Base-by-base conservation (phyloP, 2,329 filamentous ascomycete genomes). In the Myriosclerotinia scirpicola region DNA sequence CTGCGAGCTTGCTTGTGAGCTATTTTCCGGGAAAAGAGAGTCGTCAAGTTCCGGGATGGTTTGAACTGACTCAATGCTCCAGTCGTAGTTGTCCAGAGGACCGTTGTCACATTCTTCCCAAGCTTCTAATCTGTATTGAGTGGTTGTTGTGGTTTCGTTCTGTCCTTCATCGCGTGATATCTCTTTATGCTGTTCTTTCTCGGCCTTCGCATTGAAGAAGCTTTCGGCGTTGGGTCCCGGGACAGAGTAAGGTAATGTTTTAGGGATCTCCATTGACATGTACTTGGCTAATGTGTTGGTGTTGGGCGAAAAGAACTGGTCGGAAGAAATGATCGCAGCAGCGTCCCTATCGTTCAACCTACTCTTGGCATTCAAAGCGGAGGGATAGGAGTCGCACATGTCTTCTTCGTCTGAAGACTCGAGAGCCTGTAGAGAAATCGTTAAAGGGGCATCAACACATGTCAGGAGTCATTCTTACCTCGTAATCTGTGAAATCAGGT, bases 401-500 rank as follows among this genome's bases (percentile, higher is more conserved):
- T 30, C 17, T 40, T 61, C 44, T 15, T 50, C 44, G 44, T 61
- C 56, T 3, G 30, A 52, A 8, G 26, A 61, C 5, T 50, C 44
- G 6, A 61, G 14, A 40, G n/a, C 34, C 58, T 61, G n/a, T 22
- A 34, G 3, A 3, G 0, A 12, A 60, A 38, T 22, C 4, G 14
- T 61, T 26, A 61, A 14, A 26, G 17, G 15, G 26, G n/a, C 34
- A 50, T 12, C 15, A 5, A 14, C 14, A 38, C 5, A 14, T 15
- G 5, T 7, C 26, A 42, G 22, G 44, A 20, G 15, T 40, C 2
- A 50, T 40, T 12, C 14, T 38, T 50, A 61, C 58, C 58, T 50
- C 44, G 15, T 50, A 61, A 22, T 61, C 34, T 20, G n/a, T 50
- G 14, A 61, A 61, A 38, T 61, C 58, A 50, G 44, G 44, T 40